Evolutionary conservation across 768 basidiomycete species (phyloP).

Genomic region (Ramaria sp.): DNA sequence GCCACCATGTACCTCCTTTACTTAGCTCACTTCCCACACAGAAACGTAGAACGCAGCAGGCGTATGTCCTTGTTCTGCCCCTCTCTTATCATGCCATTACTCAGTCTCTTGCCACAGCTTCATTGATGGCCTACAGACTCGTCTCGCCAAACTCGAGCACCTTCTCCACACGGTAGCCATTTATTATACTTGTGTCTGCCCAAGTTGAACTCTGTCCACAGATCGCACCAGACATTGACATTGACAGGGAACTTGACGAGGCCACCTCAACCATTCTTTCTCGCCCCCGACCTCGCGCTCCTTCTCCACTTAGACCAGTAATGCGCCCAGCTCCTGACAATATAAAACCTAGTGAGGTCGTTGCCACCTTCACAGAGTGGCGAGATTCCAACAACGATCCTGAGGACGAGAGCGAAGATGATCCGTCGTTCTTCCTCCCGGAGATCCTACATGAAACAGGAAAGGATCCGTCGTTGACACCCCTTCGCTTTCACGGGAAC

Average conservation of each 20-base stretch:
- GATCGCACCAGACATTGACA: conserved; percentile 54
- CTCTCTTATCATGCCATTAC: neutral
- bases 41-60: conserved; percentile 1
- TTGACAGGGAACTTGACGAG: conserved; percentile 52
- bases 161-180: neutral
- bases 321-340: neutral
- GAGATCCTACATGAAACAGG: neutral
- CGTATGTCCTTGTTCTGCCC: neutral
- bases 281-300: conserved; percentile 8
- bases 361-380: neutral
- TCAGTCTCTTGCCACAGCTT: neutral
- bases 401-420: neutral
- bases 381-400: neutral
- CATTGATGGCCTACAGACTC: neutral
- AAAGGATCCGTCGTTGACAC: neutral
- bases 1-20: too few species aligned
- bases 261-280: conserved; percentile 18
- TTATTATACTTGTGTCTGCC: neutral
- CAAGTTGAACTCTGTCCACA: conserved; percentile 17
- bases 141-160: neutral
- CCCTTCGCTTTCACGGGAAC: neutral
- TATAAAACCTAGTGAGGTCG: neutral
- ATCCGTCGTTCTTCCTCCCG: neutral
- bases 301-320: conserved; percentile 6
- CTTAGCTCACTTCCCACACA: neutral